Evolutionary conservation across 768 basidiomycete species (phyloP).

Genomic region (Auricularia sp.): DNA sequence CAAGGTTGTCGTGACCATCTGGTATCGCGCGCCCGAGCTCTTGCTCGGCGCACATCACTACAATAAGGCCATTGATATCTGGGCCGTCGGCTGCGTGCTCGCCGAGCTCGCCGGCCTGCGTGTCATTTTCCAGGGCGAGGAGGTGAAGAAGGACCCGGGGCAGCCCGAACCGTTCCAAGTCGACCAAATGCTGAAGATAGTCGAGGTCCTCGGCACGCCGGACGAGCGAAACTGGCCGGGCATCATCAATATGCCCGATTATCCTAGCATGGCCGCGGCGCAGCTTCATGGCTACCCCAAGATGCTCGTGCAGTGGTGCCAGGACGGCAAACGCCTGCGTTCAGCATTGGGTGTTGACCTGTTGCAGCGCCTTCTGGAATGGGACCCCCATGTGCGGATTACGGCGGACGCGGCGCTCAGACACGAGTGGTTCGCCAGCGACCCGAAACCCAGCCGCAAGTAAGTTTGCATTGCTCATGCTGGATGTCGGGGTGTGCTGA

Average conservation of each 20-base stretch:
- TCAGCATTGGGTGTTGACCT: conserved; percentile 65
- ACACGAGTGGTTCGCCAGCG: conserved; percentile 90
- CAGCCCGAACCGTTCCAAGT: conserved; percentile 96
- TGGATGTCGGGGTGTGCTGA: not conserved
- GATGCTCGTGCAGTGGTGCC: conserved; percentile 67
- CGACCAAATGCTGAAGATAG: conserved; percentile 89
- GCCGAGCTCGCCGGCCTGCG: conserved; percentile 88
- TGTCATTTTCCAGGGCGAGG: conserved; percentile 98
- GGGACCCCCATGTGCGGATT: conserved; percentile 80
- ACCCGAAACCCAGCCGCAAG: conserved; percentile 79
- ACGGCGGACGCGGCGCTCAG: conserved; percentile 71
- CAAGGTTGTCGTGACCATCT: conserved; percentile 98
- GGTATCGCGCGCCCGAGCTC: conserved; percentile 97
- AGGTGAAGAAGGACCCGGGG: conserved; percentile 93
- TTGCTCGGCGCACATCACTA: conserved; percentile 96
- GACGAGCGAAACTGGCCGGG: conserved; percentile 84
- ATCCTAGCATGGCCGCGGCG: conserved; percentile 52
- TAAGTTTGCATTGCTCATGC: conserved; percentile 29
- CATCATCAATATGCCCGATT: conserved; percentile 79
- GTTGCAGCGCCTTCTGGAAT: conserved; percentile 75
- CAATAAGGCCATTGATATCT: conserved; percentile 90
- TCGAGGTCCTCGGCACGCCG: conserved; percentile 87
- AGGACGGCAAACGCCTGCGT: conserved; percentile 37
- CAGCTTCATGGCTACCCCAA: conserved; percentile 63
- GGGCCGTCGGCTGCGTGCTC: conserved; percentile 97